These are phyloP conservation scores for Penicillium frequentans DNA, from an alignment of 2,329 filamentous ascomycete species.

Conservation along the genomic window DNA sequence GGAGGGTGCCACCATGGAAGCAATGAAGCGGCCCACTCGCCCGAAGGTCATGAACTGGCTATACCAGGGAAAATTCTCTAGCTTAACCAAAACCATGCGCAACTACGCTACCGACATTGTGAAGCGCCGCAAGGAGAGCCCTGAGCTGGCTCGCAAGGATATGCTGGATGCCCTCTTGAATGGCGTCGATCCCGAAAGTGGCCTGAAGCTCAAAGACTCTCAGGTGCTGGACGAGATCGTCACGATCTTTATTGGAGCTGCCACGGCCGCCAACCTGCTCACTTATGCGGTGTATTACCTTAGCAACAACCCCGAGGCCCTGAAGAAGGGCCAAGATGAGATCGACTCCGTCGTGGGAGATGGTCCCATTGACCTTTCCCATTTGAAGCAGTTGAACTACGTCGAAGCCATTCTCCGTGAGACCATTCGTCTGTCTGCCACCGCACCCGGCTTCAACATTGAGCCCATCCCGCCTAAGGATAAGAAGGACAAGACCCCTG, in stretches of 20 bases:
- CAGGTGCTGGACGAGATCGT: slow-evolving; percentile 69
- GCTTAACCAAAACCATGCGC: slow-evolving; percentile 56
- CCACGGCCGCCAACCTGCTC: slow-evolving; percentile 68
- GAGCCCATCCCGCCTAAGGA: slow-evolving; percentile 49
- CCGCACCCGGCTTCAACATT: slow-evolving; percentile 58
- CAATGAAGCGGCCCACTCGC: slow-evolving; percentile 56
- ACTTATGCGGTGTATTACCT: slow-evolving; percentile 67
- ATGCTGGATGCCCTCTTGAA: slow-evolving; percentile 61
- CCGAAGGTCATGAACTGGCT: slow-evolving; percentile 56
- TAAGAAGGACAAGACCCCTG: slow-evolving; percentile 33
- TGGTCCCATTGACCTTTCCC: slow-evolving; percentile 15
- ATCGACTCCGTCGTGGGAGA: slow-evolving; percentile 53
- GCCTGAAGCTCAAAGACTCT: slow-evolving; percentile 56
- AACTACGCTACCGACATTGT: slow-evolving; percentile 58
- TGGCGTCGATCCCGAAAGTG: slow-evolving; percentile 62
- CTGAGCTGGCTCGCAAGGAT: slow-evolving; percentile 56
- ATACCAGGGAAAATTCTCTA: slow-evolving; percentile 53
- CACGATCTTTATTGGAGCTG: slow-evolving; percentile 64
- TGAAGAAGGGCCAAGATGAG: slow-evolving; percentile 64
- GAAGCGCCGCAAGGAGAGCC: slow-evolving; percentile 53
- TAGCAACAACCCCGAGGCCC: slow-evolving; percentile 61
- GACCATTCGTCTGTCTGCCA: slow-evolving; percentile 60
- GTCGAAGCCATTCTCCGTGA: slow-evolving; percentile 64
- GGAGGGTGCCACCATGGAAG: slow-evolving; percentile 57
- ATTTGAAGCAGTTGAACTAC: slow-evolving; percentile 53